These are phyloP conservation scores for Prunus yedoensis DNA, from an alignment of 331 rosid species.

Conservation along the genomic window DNA sequence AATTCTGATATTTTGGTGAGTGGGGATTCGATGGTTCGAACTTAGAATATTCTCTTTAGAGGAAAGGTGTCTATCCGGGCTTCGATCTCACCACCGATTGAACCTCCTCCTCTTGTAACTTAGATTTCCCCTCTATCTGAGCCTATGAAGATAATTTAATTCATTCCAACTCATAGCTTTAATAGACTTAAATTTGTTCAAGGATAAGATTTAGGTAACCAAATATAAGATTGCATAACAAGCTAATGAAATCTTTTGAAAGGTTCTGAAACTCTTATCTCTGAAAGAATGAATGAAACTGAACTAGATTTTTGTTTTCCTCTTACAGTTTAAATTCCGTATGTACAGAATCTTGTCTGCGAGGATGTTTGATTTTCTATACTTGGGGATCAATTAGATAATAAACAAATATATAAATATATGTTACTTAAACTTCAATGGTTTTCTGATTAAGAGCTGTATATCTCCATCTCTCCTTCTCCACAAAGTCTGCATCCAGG, in stretches of 20 bases:
- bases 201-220: conserved; percentile 12
- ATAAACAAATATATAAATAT: conserved; percentile 21
- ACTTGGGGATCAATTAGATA: conserved; percentile 30
- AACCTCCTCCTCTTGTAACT: not conserved
- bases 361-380: conserved; percentile 19
- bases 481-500: conserved; percentile 91
- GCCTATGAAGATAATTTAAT: not conserved
- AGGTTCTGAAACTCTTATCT: conserved; percentile 20
- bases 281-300: conserved; percentile 32
- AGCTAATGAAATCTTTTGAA: not conserved
- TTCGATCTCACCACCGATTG: not conserved
- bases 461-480: conserved; percentile 96
- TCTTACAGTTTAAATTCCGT: conserved; percentile 22
- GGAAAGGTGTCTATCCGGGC: not conserved
- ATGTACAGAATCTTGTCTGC: conserved; percentile 32
- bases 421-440: conserved; percentile 50
- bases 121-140: not conserved
- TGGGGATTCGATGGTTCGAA: not conserved
- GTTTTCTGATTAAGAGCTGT: conserved; percentile 80
- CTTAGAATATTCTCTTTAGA: not conserved
- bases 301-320: not conserved
- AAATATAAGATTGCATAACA: not conserved
- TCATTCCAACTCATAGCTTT: not conserved
- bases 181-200: conserved; percentile 18
- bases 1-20: not conserved